Percentiles rank a stretch among this genome's conserved stretches.
These are phyloP conservation scores for Saccharomycopsis sp. DNA, from an alignment of 805 yeast genomes.

Conservation along the genomic window DNA sequence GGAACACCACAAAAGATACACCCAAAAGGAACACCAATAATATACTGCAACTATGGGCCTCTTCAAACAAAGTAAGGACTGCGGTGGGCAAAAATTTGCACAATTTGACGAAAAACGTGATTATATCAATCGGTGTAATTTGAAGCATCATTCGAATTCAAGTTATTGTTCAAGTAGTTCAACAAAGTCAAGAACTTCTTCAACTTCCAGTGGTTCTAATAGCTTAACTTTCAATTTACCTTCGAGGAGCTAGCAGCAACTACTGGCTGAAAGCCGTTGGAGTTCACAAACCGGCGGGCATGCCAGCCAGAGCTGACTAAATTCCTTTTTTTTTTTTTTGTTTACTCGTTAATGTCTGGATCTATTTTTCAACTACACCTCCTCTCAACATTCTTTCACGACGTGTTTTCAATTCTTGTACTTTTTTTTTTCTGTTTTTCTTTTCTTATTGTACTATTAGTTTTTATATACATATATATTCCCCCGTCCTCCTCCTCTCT, in stretches of 20 bases:
- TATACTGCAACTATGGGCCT: slow-evolving; percentile 20
- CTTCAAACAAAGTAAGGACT: slow-evolving; percentile 1
- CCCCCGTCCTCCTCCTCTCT: too few species aligned
- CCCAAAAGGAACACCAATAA: too few species aligned
- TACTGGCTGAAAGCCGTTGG: not conserved
- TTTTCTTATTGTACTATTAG: too few species aligned
- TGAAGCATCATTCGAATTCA: slow-evolving; percentile 4
- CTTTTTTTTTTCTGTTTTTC: not conserved
- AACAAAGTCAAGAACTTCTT: slow-evolving; percentile 12
- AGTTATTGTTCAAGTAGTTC: not conserved
- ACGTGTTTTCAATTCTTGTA: slow-evolving; percentile 9
- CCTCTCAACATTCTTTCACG: too few species aligned
- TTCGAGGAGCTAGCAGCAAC: slow-evolving; percentile 6
- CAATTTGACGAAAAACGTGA: slow-evolving; percentile 21
- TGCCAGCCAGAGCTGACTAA: too few species aligned
- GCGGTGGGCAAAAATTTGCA: slow-evolving; percentile 17
- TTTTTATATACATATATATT: too few species aligned
- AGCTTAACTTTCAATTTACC: slow-evolving; percentile 19
- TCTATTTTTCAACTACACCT: too few species aligned
- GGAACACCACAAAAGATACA: too few species aligned
- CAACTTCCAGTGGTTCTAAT: slow-evolving; percentile 13
- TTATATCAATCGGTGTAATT: slow-evolving; percentile 16
- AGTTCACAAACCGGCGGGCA: not conserved
- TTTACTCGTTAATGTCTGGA: too few species aligned
- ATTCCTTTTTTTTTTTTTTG: too few species aligned